Base-by-base conservation (phyloP, 73 alveolate genomes). In the Paramecium tetraurelia region DNA sequence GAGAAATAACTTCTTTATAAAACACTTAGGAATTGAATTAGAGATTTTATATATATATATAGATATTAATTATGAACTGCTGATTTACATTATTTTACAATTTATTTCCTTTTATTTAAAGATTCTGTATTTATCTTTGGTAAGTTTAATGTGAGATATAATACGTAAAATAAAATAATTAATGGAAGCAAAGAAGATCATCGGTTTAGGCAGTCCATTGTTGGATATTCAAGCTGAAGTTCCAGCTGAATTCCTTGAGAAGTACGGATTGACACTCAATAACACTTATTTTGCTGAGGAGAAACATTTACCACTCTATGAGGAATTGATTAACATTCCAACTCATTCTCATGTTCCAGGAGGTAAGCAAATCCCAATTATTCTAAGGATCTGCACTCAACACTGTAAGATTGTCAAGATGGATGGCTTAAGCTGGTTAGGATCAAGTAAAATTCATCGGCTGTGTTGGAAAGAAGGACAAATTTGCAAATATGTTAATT, bases 341-440 rank as follows among this genome's bases (percentile, higher is more conserved):
- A 75, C 58, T 75, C 59, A 36, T 14, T 75, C 87, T 31, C 59
- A 75, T 75, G 87, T 75, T 75, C 87, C 87, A 33, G 87, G 87
- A 75, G 87, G 87, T 75, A 33, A 1, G 31, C 31, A 36, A 7
- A 14, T 33, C 4, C 5, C 1, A 75, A 36, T 33, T 75, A 75
- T 21, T 14, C 12, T 3, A 3, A 75, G 87, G 87, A 21, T 75
- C 87, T 75, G 87, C 87, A 5, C 29, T 75, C 1, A 75, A 75
- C 38, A 75, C 87, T 8, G n/a, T 75, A 33, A 75, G 87, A 75
- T 40, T 75, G 24, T 31, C 87, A 2, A 33, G 59, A 75, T 75
- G 87, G 87, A 75, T 75, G 87, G 41, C 48, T 14, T 75, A 75
- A 35, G 87, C 59, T 14, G 59, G 48, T 10, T 75, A 36, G 14